Base-by-base conservation (phyloP, 352 stramenopile genomes). In the Plasmopara viticola region DNA sequence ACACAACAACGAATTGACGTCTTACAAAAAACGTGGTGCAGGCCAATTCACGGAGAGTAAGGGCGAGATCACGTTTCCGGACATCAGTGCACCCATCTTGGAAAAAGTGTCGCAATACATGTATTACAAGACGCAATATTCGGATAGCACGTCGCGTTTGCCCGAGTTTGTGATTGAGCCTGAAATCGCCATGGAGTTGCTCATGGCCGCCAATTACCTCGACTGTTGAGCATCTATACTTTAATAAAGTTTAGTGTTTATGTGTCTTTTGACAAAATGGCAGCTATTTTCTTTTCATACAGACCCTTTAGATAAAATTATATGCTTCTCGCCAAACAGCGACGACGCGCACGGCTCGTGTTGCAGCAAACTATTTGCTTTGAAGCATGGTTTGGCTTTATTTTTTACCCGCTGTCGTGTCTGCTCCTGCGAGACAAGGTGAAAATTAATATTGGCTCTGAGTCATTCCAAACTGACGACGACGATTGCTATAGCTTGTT, bases 31-130 rank as follows among this genome's bases (percentile, higher is more conserved):
- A 9, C 40, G 13, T 52, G 34, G 4, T 40, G 44, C 63, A 94
- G 86, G 86, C 31, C 83, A 94, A 54, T 97, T 97, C 58, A 93
- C 78, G 15, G 89, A 97, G 61, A 95, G 81, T 77, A 91, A 95
- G 58, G 91, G 91, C 53, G 90, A 98, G 65, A 98, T 99, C 66
- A 89, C 80, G 31, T 99, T 99, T 65, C 95, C 94, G 0, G 96
- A 90, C 54, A 99, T 99, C 62, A 89, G 87, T 44, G 92, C 89
- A 18, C 80, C 84, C 29, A 97, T 99, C 56, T 67, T 99, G 15
- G 97, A 99, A 68, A 98, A 97, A 60, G 90, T 98, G 31, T 95
- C 95, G 41, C 90, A 98, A 72, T 99, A 99, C 82, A 87, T 99
- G 58, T 97, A 99, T 78, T 99, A 99, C 80, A 99, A 99, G 81